These are phyloP conservation scores for Citrus unshiu DNA, from an alignment of 345 rosid genomes.

Conservation along the genomic window DNA sequence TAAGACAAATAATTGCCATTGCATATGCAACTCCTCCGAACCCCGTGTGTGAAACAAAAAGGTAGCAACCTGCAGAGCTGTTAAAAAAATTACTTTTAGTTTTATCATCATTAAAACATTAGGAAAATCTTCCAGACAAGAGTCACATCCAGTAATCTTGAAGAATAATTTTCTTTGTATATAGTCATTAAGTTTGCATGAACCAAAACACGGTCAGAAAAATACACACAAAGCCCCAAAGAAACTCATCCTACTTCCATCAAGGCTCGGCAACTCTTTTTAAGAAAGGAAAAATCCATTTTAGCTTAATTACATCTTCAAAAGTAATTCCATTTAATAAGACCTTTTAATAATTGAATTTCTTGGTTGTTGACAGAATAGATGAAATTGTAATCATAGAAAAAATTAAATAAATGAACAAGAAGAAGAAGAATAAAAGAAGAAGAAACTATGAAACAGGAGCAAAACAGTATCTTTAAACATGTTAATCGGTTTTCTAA, in stretches of 20 bases:
- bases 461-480: neutral
- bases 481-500: neutral
- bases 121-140: neutral
- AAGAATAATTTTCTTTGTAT: neutral
- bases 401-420: too few species aligned
- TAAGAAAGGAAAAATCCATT: neutral
- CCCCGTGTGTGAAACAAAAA: conserved; percentile 88
- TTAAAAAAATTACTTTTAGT: conserved; percentile 9
- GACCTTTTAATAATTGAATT: neutral
- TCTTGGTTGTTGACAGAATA: neutral
- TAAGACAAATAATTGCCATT: conserved; percentile 81
- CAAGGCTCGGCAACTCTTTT: neutral
- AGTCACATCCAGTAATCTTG: neutral
- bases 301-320: neutral
- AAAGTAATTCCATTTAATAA: neutral
- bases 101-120: conserved; percentile 6
- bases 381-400: neutral
- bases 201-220: neutral
- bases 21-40: conserved; percentile 92
- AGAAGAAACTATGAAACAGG: neutral
- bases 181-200: neutral
- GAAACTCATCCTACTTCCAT: neutral
- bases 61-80: conserved; percentile 74
- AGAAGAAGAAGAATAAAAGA: neutral
- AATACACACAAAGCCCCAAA: neutral